A percentile compares a stretch with the other conserved stretches of the same genome.
phyloP scores from a whole-genome alignment of 202 grass and related monocot species.

The Setaria viridis region DNA sequence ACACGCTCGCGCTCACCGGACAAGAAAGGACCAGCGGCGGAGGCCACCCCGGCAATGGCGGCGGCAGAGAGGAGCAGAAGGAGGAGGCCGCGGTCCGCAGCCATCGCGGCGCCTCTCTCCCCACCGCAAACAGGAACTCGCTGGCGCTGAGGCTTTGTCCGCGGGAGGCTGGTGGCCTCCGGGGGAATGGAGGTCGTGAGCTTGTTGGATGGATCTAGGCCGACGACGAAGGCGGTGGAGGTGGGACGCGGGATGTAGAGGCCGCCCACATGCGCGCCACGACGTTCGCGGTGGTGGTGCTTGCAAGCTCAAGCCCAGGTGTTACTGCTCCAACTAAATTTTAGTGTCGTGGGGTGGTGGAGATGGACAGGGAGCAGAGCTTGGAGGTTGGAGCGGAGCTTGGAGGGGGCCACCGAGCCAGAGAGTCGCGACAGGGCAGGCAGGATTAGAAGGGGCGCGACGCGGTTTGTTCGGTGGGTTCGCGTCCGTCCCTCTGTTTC shows the following conservation, averaged over 20 bases:
- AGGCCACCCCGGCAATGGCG: constrained; percentile 40
- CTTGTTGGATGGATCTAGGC: constrained; percentile 52
- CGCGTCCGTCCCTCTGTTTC: too few species aligned
- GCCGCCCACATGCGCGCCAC: constrained; percentile 47
- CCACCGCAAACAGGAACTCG: constrained; percentile 7
- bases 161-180: background rate
- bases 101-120: constrained; percentile 20
- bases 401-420: background rate
- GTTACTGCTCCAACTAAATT: constrained; percentile 36
- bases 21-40: constrained; percentile 40
- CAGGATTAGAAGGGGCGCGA: background rate
- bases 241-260: background rate
- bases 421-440: background rate
- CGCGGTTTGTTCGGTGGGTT: constrained; percentile 20
- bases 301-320: background rate
- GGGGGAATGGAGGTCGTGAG: background rate
- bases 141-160: background rate
- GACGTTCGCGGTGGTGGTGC: constrained; percentile 38
- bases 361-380: background rate
- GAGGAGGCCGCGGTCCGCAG: constrained; percentile 8
- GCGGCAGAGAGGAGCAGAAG: constrained; percentile 28
- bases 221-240: background rate
- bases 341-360: constrained; percentile 27
- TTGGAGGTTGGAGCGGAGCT: background rate
- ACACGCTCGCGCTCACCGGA: constrained; percentile 43